phyloP scores from a whole-genome alignment of 371 early-diverging fungal genomes.

The Ecytonucleospora hepatopenaei region DNA sequence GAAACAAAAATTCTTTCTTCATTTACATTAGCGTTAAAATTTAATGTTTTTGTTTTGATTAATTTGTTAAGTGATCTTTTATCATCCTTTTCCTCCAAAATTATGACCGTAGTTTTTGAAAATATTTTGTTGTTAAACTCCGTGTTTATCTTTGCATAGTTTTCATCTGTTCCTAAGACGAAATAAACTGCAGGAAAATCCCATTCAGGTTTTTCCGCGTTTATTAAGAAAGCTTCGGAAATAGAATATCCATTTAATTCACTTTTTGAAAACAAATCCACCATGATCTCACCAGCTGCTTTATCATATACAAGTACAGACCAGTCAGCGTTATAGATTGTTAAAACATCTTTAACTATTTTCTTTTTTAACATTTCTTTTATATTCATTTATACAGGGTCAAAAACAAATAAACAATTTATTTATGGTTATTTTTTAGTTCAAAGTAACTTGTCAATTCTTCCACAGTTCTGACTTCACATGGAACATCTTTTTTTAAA shows the following conservation, averaged over 20 bases:
- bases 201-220: constrained; percentile 28
- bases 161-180: constrained; percentile 20
- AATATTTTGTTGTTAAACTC: constrained; percentile 45
- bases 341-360: constrained; percentile 48
- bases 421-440: neutral
- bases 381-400: constrained; percentile 42
- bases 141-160: constrained; percentile 42
- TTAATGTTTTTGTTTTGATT: constrained; percentile 22
- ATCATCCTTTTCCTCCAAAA: neutral
- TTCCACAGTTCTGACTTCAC: neutral
- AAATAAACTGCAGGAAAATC: constrained; percentile 56
- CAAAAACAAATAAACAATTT: neutral
- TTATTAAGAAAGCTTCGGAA: constrained; percentile 36
- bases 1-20: constrained; percentile 38
- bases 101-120: constrained; percentile 30
- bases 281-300: constrained; percentile 46
- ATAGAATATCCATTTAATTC: constrained; percentile 52
- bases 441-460: constrained; percentile 4
- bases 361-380: constrained; percentile 34
- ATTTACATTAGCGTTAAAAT: constrained; percentile 14
- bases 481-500: neutral
- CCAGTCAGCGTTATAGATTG: constrained; percentile 35
- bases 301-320: constrained; percentile 49
- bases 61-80: constrained; percentile 6
- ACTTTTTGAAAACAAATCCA: constrained; percentile 45